phyloP scores from a whole-genome alignment of 2,329 filamentous ascomycete species.

The Colletotrichum salicis region DNA sequence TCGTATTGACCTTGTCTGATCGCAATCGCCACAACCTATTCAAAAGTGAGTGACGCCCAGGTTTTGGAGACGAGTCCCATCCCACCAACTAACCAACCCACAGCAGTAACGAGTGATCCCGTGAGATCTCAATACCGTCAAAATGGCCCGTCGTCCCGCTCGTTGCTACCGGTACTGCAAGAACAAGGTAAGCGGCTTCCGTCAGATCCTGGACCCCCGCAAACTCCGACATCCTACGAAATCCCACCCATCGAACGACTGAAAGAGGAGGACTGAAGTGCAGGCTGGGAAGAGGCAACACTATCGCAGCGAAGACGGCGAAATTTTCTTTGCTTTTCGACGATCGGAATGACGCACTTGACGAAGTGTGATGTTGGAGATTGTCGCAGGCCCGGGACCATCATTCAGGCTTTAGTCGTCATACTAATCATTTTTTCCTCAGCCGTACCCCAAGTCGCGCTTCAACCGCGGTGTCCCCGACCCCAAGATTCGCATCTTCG shows the following conservation, averaged over 20 bases:
- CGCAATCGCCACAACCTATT: slow-evolving; percentile 34
- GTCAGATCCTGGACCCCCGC: slow-evolving; percentile 6
- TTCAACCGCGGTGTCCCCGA: slow-evolving; percentile 99
- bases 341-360: neutral
- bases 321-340: neutral
- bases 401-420: neutral
- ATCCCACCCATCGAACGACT: slow-evolving; percentile 27
- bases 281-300: neutral
- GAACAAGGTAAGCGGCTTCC: slow-evolving; percentile 85
- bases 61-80: slow-evolving; percentile 40
- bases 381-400: neutral
- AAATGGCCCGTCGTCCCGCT: slow-evolving; percentile 99
- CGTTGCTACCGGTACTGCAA: slow-evolving; percentile 99
- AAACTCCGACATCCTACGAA: slow-evolving; percentile 13
- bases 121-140: slow-evolving; percentile 68
- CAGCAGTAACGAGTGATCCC: slow-evolving; percentile 46
- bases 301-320: neutral
- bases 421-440: slow-evolving; percentile 1
- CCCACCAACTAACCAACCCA: slow-evolving; percentile 49
- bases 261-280: slow-evolving; percentile 7
- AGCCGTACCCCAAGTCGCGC: slow-evolving; percentile 99
- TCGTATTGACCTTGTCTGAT: slow-evolving; percentile 42
- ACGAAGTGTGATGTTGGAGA: neutral
- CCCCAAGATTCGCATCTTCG: slow-evolving; percentile 94
- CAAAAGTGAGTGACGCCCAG: slow-evolving; percentile 31